Evolutionary conservation across 148 eudicot genomes (phyloP).

Genomic region (Vaccinium darrowii): DNA sequence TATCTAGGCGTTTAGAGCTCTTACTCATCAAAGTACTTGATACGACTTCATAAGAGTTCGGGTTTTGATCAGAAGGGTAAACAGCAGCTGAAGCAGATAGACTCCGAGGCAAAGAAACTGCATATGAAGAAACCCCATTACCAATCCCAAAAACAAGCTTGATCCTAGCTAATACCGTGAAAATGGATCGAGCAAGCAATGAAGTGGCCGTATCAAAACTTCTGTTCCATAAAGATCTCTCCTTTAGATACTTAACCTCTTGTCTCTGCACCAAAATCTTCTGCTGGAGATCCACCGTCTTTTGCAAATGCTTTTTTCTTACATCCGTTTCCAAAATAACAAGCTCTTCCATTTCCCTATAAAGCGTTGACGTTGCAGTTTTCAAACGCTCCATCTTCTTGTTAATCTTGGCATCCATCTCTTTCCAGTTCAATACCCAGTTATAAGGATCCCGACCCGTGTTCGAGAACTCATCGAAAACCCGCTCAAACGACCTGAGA

Average conservation of each 20-base stretch:
- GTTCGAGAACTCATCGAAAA: constrained; percentile 53
- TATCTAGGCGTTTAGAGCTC: constrained; percentile 23
- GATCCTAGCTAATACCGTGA: constrained; percentile 61
- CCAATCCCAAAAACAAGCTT: constrained; percentile 73
- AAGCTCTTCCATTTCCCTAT: constrained; percentile 72
- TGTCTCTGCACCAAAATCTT: constrained; percentile 71
- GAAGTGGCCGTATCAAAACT: constrained; percentile 54
- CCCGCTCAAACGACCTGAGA: constrained; percentile 46
- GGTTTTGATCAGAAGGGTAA: constrained; percentile 46
- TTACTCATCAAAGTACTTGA: constrained; percentile 40
- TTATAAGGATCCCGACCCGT: constrained; percentile 56
- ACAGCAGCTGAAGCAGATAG: constrained; percentile 77
- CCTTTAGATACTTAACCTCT: constrained; percentile 56
- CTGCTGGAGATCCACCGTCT: constrained; percentile 48
- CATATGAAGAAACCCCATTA: constrained; percentile 21
- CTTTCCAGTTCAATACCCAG: constrained; percentile 58
- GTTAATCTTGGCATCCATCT: constrained; percentile 46
- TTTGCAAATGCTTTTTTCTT: constrained; percentile 24
- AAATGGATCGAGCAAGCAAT: constrained; percentile 52
- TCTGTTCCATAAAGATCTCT: constrained; percentile 67
- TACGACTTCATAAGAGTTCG: constrained; percentile 22
- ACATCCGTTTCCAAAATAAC: constrained; percentile 33
- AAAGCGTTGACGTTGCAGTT: constrained; percentile 48
- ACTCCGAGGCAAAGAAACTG: constrained; percentile 54
- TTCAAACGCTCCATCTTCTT: constrained; percentile 52